A percentile compares a stretch with the other conserved stretches of the same genome.
These are phyloP conservation scores for Camellia oleifera DNA, from an alignment of 179 eudicot genomes.

Conservation along the genomic window DNA sequence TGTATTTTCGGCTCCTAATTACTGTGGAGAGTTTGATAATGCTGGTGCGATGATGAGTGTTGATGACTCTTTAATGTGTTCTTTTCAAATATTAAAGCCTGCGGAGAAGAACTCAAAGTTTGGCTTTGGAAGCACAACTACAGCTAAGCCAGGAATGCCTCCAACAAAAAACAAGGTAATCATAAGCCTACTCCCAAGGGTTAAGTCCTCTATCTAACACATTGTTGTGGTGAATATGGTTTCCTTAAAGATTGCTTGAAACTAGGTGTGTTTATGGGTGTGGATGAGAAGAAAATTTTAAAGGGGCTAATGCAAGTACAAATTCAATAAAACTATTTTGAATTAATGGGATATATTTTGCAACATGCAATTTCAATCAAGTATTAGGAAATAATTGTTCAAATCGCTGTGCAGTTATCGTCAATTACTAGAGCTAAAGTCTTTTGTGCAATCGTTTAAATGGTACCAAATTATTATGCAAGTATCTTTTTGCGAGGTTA, in stretches of 20 bases:
- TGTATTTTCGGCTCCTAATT: conserved; percentile 47
- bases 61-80: conserved; percentile 64
- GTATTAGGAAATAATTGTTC: not conserved
- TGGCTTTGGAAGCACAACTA: conserved; percentile 50
- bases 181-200: not conserved
- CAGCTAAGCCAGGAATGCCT: conserved; percentile 38
- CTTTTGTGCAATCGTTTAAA: too few species aligned
- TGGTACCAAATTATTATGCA: too few species aligned
- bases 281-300: not conserved
- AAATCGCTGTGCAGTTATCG: not conserved
- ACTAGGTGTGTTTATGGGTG: not conserved
- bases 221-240: not conserved
- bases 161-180: conserved; percentile 35
- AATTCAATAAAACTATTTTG: not conserved
- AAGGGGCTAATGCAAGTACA: conserved; percentile 1
- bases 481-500: not conserved
- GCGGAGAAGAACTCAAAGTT: conserved; percentile 58
- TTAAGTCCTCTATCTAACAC: not conserved
- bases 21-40: conserved; percentile 48
- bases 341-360: not conserved
- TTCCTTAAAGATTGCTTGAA: not conserved
- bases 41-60: conserved; percentile 71
- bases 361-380: not conserved
- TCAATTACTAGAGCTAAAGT: not conserved
- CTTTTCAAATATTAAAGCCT: conserved; percentile 65